Percentiles rank a stretch among this genome's conserved stretches.
Conservation (phyloP, 805 yeast species). For the Yarrowia osloensis region DNA sequence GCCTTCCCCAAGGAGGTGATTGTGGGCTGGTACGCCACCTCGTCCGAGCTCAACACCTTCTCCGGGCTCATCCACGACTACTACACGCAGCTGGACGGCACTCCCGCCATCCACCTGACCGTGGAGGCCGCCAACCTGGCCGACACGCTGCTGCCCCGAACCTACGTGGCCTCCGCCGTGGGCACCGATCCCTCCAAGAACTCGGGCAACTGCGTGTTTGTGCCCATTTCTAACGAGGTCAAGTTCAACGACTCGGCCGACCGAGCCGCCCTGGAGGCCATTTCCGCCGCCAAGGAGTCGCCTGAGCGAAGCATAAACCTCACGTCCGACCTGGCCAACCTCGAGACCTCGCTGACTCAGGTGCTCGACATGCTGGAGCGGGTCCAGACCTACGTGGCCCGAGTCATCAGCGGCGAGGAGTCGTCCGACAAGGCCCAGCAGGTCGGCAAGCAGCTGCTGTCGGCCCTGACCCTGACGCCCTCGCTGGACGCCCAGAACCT, state of each 20-base stretch:
- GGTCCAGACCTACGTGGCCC: slow-evolving; percentile 43
- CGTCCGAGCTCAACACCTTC: slow-evolving; percentile 62
- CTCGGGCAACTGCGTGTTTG: slow-evolving; percentile 59
- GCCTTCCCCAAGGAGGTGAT: slow-evolving; percentile 71
- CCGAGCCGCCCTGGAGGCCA: slow-evolving; percentile 41
- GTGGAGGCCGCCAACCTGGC: slow-evolving; percentile 52
- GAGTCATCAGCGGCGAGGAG: slow-evolving; percentile 35
- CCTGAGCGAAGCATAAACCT: slow-evolving; percentile 42
- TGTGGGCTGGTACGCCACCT: slow-evolving; percentile 78
- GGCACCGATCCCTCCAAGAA: slow-evolving; percentile 52
- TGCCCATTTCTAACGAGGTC: slow-evolving; percentile 71
- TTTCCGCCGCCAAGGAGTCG: slow-evolving; percentile 42
- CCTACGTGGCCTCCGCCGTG: slow-evolving; percentile 77
- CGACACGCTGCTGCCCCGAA: slow-evolving; percentile 55
- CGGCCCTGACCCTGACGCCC: slow-evolving; percentile 46
- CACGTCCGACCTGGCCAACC: slow-evolving; percentile 40
- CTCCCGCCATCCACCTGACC: slow-evolving; percentile 80
- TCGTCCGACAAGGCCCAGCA: slow-evolving; percentile 43
- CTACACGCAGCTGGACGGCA: slow-evolving; percentile 69
- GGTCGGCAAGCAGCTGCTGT: slow-evolving; percentile 66
- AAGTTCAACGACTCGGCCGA: slow-evolving; percentile 58
- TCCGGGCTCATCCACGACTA: slow-evolving; percentile 80
- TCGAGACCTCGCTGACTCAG: slow-evolving; percentile 44
- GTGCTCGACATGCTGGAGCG: slow-evolving; percentile 46
- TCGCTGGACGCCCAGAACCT: slow-evolving; percentile 51